Conservation (phyloP, 73 alveolate species). For the Tetrahymena borealis region DNA sequence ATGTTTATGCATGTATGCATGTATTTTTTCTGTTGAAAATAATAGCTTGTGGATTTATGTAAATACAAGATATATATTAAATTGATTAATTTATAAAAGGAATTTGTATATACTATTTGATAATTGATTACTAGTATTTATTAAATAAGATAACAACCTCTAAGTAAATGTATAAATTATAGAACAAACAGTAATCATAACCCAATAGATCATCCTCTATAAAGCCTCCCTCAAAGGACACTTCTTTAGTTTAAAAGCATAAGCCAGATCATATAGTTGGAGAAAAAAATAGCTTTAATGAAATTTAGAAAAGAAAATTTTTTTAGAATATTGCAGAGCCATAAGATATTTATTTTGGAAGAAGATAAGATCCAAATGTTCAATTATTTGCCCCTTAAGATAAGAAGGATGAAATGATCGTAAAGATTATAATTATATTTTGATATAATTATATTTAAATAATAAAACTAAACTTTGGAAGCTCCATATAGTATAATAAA, state of each 20-base stretch:
- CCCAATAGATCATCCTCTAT: background rate
- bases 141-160: background rate
- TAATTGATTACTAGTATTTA: background rate
- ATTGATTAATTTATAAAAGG: background rate
- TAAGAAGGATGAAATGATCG: background rate
- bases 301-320: background rate
- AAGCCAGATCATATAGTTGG: background rate
- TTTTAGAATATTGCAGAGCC: background rate
- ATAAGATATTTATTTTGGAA: background rate
- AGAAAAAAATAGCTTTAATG: background rate
- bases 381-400: background rate
- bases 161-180: background rate
- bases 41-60: too few species aligned
- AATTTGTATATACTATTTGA: background rate
- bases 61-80: too few species aligned
- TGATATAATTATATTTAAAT: background rate
- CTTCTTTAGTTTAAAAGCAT: background rate
- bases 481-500: background rate
- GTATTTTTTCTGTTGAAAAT: background rate
- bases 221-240: background rate
- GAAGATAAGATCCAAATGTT: background rate
- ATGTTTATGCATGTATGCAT: background rate
- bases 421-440: background rate
- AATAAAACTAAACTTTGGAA: background rate
- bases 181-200: background rate